Evolutionary conservation across 495 filamentous ascomycete genomes (phyloP), one percentile per base, ranked within the genome.

Genomic region (Penicillium silybi): DNA sequence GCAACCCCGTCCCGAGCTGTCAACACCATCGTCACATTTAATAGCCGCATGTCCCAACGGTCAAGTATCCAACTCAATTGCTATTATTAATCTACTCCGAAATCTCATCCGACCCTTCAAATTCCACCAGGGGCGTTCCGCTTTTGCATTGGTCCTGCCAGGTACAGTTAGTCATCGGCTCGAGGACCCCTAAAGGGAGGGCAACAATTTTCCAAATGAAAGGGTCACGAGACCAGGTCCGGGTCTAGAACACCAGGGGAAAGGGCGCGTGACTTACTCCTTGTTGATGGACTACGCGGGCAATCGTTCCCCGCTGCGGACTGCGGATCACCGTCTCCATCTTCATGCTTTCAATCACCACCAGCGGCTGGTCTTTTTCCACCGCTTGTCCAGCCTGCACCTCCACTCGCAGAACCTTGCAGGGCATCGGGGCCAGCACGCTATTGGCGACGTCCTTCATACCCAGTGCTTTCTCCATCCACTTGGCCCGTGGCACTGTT

Each of bases 331-430:
- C 90, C 27, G 90, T 98, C 72, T 98, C 93, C 93, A 98, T 98
- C 80, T 98, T 98, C 93, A 98, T 98, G 50, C 92, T 97, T 71
- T 98, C 93, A 63, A 98, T 95, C 1, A 98, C 92, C 38, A 97
- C 90, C 54, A 98, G 72, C 17, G 89, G 81, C 58, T 95, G 84
- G 45, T 91, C 92, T 71, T 91, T 95, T 63, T 84, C 80, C 35
- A 97, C 92, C 44, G 63, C 69, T 54, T 92, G 85, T 0, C 93
- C 95, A 48, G 86, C 89, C 47, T 81, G 69, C 48, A 92, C 88
- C 65, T 92, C 86, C 26, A 95, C 90, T 45, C 89, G 80, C 52
- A 96, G 69, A 5, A 96, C 83, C 72, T 96, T 97, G 70, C 92
- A 96, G 10, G 92, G 92, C 92, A 97, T 96, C 1, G 92, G 92